Evolutionary conservation across 2,329 filamentous ascomycete genomes (phyloP), one percentile per base, ranked within the genome.

Genomic region (Aspergillus carbonarius): DNA sequence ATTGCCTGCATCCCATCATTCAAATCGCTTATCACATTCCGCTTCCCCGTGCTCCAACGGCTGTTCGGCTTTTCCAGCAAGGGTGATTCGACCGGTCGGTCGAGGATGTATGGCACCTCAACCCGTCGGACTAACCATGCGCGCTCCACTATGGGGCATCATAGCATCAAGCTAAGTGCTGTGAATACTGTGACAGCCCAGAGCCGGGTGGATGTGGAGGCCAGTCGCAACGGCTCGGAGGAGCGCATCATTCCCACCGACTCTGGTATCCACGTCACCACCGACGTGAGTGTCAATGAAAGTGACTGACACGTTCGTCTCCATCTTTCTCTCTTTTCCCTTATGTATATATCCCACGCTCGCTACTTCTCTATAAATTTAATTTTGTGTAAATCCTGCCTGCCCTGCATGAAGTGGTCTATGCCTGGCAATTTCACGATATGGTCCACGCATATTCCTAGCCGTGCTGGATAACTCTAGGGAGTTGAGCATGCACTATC

Each of bases 1-100:
- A 60, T 62, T n/a, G 60, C 62, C 7, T 60, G 60, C 50, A 53
- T 64, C 25, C 62, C 62, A 3, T 57, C 55, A 4, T 61, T 60
- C 50, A 59, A 60, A 10, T 20, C 23, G 9, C 40, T 54, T 8
- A 44, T 54, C 27, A 44, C 23, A 37, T 54, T 44, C 51, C 51
- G 27, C 2, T 54, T 54, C 39, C 51, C 51, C 15, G 37, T n/a
- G 13, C 39, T 54, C n/a, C 37, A 54, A 37, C 51, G 51, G 10
- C 51, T 54, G 17, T 37, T 54, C 10, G 51, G 51, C 1, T n/a
- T 54, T n/a, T 42, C 37, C 51, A 54, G 39, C 51, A 44, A 54
- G 37, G 39, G 51, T 10, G 51, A 54, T 25, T 54, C 51, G 10
- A 42, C 37, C 10, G 51, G 51, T 17, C 51, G 37, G 17, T 54